These are phyloP conservation scores for Fusarium sp. DNA, from an alignment of 2,329 filamentous ascomycete species.

Conservation along the genomic window DNA sequence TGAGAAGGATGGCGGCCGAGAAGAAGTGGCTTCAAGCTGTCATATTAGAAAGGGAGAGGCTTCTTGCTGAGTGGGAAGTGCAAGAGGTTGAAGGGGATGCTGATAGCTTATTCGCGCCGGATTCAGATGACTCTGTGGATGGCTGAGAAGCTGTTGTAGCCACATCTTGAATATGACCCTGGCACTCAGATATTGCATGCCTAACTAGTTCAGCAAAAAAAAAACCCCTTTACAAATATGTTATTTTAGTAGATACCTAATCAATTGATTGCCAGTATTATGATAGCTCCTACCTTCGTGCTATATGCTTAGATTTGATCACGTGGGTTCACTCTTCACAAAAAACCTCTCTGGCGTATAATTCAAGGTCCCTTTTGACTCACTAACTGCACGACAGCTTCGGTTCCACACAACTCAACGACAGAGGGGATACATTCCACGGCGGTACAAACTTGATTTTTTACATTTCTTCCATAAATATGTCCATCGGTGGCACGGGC, in stretches of 20 bases:
- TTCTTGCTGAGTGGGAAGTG: constrained; percentile 60
- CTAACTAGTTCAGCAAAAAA: too few relatives aligned
- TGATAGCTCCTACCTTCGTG: neutral
- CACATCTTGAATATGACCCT: neutral
- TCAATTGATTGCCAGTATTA: too few relatives aligned
- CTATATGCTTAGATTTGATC: constrained; percentile 19
- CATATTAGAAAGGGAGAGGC: constrained; percentile 59
- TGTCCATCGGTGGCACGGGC: constrained; percentile 38
- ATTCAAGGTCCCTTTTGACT: constrained; percentile 4
- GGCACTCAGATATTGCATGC: too few relatives aligned
- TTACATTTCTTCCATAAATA: neutral
- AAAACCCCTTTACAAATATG: too few relatives aligned
- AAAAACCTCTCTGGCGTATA: constrained; percentile 37
- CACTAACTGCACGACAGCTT: neutral
- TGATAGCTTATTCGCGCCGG: constrained; percentile 52
- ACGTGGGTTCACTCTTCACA: constrained; percentile 36
- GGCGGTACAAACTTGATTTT: neutral
- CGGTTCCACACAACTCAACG: neutral
- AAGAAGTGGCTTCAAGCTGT: constrained; percentile 64
- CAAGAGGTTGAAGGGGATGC: constrained; percentile 62
- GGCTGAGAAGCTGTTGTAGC: constrained; percentile 12
- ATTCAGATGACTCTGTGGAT: constrained; percentile 30
- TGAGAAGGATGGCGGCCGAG: constrained; percentile 59
- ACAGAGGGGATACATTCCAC: neutral
- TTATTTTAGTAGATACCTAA: too few relatives aligned